Evolutionary conservation across 495 filamentous ascomycete species (phyloP), one percentile per base, ranked within the genome.

Genomic region (Annulohypoxylon moriforme): DNA sequence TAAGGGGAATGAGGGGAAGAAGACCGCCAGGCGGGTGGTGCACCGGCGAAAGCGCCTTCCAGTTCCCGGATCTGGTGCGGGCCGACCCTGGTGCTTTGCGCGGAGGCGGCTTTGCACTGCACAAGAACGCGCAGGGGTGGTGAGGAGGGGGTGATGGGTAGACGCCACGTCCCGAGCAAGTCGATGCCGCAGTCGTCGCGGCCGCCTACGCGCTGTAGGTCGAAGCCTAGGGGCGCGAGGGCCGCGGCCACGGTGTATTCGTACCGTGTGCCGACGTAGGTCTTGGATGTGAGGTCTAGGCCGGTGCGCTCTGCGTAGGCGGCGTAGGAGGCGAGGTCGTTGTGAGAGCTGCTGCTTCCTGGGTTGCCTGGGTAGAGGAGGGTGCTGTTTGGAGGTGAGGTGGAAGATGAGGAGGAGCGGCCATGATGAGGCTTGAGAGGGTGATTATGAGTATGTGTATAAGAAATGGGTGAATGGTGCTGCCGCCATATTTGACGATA

Each of bases 131-230:
- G 86, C 4, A 96, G 64, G 0, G 88, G 84, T 0, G 56, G 10
- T 29, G 47, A 13, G 56, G 79, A 57, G n/a, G 53, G 6, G 53
- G 18, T 7, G 29, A 38, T 56, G 29, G 90, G 89, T 6, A 93
- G 78, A 11, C 83, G 79, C 95, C 95, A 98, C 16, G 88, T 88
- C 22, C 94, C 94, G 2, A 93, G 81, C 0, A 98, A 86, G 77
- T 98, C 95, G 75, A 97, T 92, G 33, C 95, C 95, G 55, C 81
- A 83, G 80, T 98, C 94, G 14, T 87, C 87, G 27, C 82, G 83
- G 38, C 92, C 91, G 69, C 96, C 96, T 14, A 91, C 86, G 47
- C 93, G 91, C 49, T 84, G 81, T 4, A 98, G 86, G 29, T 76
- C 73, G 81, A 98, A 92, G 40, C 86, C 88, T 42, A 90, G 85